These are phyloP conservation scores for Aaosphaeria pasadenensis DNA, from an alignment of 2,329 filamentous ascomycete genomes.

Conservation along the genomic window DNA sequence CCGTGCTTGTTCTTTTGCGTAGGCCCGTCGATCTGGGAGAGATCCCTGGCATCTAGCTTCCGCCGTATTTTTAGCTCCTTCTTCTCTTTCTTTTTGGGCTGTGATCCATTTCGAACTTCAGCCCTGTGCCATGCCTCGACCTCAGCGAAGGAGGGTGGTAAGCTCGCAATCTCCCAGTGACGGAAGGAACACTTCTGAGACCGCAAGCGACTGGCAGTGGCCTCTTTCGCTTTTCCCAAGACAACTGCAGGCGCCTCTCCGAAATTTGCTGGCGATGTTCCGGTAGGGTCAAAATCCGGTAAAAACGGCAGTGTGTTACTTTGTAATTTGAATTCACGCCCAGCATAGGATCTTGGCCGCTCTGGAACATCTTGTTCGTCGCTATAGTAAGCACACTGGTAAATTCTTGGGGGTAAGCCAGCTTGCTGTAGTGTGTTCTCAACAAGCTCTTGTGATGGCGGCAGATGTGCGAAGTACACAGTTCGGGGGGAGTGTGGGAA, in stretches of 20 bases:
- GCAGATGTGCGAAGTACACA: slow-evolving; percentile 35
- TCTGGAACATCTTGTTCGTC: slow-evolving; percentile 79
- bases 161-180: slow-evolving; percentile 72
- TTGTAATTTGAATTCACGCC: slow-evolving; percentile 76
- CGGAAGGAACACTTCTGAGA: slow-evolving; percentile 59
- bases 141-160: slow-evolving; percentile 68
- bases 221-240: slow-evolving; percentile 52
- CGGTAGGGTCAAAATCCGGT: slow-evolving; percentile 67
- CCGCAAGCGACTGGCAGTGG: slow-evolving; percentile 51
- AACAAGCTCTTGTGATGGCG: slow-evolving; percentile 48
- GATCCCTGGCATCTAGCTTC: slow-evolving; percentile 19
- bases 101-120: slow-evolving; percentile 27
- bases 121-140: slow-evolving; percentile 65
- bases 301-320: slow-evolving; percentile 76
- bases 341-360: slow-evolving; percentile 77
- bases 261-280: slow-evolving; percentile 54
- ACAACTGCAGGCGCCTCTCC: slow-evolving; percentile 50
- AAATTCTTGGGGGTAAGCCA: slow-evolving; percentile 66
- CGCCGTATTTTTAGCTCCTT: slow-evolving; percentile 13
- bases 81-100: background rate
- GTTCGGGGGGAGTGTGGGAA: slow-evolving; percentile 17
- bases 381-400: slow-evolving; percentile 84
- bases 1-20: slow-evolving; percentile 80
- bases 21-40: slow-evolving; percentile 86
- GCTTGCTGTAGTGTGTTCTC: slow-evolving; percentile 55